Evolutionary conservation across 139 green algal species (phyloP).

Genomic region (Desmodesmus armatus): DNA sequence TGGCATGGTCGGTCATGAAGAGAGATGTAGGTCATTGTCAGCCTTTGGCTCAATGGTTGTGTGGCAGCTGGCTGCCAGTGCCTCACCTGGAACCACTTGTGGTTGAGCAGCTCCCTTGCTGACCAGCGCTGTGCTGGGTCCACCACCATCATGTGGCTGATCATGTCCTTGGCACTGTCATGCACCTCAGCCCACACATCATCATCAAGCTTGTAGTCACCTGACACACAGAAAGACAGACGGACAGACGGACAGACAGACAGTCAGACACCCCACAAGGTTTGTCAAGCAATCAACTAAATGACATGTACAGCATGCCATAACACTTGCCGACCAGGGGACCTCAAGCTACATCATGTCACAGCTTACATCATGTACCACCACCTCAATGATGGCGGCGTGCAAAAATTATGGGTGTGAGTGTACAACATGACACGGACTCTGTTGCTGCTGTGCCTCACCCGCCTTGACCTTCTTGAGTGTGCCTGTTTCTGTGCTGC

Average conservation of each 20-base stretch:
- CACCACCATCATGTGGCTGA: slow-evolving; percentile 63
- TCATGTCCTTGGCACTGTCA: slow-evolving; percentile 52
- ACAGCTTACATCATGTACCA: too few species aligned
- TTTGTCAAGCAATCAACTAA: too few species aligned
- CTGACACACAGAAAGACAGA: too few species aligned
- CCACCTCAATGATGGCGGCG: too few species aligned
- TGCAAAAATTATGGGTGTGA: too few species aligned
- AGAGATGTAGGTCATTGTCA: too few species aligned
- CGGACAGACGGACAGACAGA: background rate
- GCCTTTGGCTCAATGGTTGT: background rate
- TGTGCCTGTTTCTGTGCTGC: slow-evolving; percentile 52
- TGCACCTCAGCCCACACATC: slow-evolving; percentile 69
- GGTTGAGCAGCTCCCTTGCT: slow-evolving; percentile 49
- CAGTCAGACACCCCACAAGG: too few species aligned
- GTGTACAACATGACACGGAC: too few species aligned
- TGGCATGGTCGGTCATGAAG: too few species aligned
- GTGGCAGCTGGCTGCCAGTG: background rate
- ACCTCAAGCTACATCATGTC: too few species aligned
- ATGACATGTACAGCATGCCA: too few species aligned
- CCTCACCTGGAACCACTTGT: slow-evolving; percentile 56
- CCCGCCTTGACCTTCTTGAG: slow-evolving; percentile 48
- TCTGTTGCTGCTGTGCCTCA: background rate
- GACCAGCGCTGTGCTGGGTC: slow-evolving; percentile 53
- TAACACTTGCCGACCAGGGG: too few species aligned
- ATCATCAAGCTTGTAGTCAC: slow-evolving; percentile 56